A percentile compares a stretch with the other conserved stretches of the same genome.
Conservation (phyloP, 805 yeast genomes). For the Saturnispora serradocipensis region DNA sequence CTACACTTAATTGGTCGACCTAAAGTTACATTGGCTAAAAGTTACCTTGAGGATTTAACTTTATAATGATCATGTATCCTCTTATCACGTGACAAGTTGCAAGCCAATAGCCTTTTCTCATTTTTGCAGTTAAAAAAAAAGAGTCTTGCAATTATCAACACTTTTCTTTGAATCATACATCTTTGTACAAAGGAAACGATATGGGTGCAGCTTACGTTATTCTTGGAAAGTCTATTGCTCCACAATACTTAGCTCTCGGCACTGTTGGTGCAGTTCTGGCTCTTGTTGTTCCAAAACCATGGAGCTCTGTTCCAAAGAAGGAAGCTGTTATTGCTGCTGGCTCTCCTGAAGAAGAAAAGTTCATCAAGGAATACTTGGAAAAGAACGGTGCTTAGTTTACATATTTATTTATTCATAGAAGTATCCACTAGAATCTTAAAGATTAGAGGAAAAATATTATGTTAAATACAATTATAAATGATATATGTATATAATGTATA, state of each 20-base stretch:
- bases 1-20: not conserved
- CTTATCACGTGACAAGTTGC: not conserved
- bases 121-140: not conserved
- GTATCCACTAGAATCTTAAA: not conserved
- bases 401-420: not conserved
- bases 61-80: no score
- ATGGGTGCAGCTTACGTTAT: conserved; percentile 85
- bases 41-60: not conserved
- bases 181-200: not conserved
- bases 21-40: not conserved
- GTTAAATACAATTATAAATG: not conserved
- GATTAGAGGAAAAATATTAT: no score
- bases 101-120: not conserved
- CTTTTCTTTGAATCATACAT: not conserved
- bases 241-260: conserved; percentile 80
- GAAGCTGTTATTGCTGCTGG: conserved; percentile 66
- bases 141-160: not conserved
- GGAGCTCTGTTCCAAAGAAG: conserved; percentile 49
- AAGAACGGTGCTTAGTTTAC: conserved; percentile 21
- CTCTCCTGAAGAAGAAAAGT: conserved; percentile 83
- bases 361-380: conserved; percentile 62
- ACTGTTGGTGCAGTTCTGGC: conserved; percentile 65
- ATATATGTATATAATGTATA: not conserved
- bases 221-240: conserved; percentile 74
- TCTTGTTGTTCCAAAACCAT: conserved; percentile 64